Conservation (phyloP, 768 basidiomycete genomes). For the Dictyophora rubrovolvata region DNA sequence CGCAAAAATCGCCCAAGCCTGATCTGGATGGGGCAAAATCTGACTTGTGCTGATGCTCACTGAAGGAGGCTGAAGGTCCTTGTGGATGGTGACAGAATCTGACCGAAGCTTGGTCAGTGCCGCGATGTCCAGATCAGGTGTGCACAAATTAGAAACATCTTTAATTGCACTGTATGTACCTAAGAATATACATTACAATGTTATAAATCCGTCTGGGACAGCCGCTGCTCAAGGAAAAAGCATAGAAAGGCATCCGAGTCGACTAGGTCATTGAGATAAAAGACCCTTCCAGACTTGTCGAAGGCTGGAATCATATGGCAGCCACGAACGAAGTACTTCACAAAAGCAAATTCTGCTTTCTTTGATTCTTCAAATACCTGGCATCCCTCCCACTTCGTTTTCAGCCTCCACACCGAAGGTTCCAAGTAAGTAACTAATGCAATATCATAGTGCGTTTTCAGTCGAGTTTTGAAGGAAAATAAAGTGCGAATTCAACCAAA, state of each 20-base stretch:
- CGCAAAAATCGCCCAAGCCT: no score
- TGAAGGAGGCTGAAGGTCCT: no score
- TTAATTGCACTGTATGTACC: no score
- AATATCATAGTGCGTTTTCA: slow-evolving; percentile 12
- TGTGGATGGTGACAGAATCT: no score
- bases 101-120: no score
- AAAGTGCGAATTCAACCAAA: no score
- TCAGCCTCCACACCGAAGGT: slow-evolving; percentile 8
- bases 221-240: not conserved
- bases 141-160: no score
- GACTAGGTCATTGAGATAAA: slow-evolving; percentile 1
- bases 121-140: no score
- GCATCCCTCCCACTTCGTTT: slow-evolving; percentile 15
- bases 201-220: no score
- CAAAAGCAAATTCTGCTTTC: slow-evolving; percentile 1
- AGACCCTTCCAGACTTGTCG: not conserved
- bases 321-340: slow-evolving; percentile 1
- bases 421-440: slow-evolving; percentile 9
- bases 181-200: no score
- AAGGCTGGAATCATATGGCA: not conserved
- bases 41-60: no score
- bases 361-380: slow-evolving; percentile 11
- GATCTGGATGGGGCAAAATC: no score
- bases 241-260: slow-evolving; percentile 1
- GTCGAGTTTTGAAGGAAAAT: slow-evolving; percentile 10